A percentile compares a stretch with the other conserved stretches of the same genome.
These are phyloP conservation scores for Cicer pinnatifidum DNA, from an alignment of 306 rosid species.

Conservation along the genomic window DNA sequence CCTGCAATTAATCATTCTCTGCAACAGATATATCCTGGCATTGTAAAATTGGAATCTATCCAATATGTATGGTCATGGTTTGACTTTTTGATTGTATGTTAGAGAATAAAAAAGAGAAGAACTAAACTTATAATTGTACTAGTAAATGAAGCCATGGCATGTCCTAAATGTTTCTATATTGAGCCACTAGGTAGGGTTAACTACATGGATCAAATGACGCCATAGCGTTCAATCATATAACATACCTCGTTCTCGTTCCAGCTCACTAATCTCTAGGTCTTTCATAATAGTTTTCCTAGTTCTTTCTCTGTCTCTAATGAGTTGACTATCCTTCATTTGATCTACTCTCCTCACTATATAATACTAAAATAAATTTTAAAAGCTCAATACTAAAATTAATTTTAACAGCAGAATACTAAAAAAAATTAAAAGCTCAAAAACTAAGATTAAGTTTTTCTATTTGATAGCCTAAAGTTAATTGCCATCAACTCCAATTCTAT, in stretches of 20 bases:
- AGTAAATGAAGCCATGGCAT: constrained; percentile 7
- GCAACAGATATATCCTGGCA: constrained; percentile 6
- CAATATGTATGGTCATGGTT: not conserved
- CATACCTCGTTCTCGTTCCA: no score
- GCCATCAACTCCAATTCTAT: constrained; percentile 28
- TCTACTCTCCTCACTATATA: no score
- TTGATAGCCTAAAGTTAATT: not conserved
- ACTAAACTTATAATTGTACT: not conserved
- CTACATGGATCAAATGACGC: no score
- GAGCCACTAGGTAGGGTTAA: no score
- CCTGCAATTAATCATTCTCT: constrained; percentile 37
- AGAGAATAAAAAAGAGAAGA: constrained; percentile 4
- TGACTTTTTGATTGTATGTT: constrained; percentile 6
- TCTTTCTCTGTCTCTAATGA: no score
- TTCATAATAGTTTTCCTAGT: no score
- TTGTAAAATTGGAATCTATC: constrained; percentile 30
- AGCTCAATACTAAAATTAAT: not conserved
- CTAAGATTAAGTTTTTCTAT: constrained; percentile 12
- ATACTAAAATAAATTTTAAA: not conserved
- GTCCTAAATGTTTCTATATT: not conserved
- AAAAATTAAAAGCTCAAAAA: not conserved
- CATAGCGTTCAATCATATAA: no score
- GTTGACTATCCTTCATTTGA: no score
- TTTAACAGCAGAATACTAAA: no score
- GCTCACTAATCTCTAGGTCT: no score